Conservation (phyloP, 106 monocot species). For the Acanthochlamys bracteata region DNA sequence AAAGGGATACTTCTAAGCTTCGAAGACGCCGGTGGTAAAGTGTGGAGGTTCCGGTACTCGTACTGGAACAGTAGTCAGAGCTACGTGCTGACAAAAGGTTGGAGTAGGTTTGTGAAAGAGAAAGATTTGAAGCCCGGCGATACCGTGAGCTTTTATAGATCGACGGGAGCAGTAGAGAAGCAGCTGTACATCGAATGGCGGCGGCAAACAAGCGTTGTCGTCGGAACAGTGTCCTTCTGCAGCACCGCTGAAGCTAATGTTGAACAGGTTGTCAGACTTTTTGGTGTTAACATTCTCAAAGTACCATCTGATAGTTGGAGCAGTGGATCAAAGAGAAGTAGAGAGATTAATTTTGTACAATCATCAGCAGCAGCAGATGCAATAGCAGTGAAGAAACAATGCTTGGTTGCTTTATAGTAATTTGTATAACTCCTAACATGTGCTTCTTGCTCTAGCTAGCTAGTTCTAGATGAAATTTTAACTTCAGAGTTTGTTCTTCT, state of each 20-base stretch:
- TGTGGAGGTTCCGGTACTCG: constrained; percentile 79
- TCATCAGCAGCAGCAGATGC: neutral
- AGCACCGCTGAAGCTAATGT: neutral
- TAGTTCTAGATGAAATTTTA: no score
- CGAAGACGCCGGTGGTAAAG: constrained; percentile 58
- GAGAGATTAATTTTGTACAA: constrained; percentile 8
- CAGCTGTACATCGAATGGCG: constrained; percentile 38
- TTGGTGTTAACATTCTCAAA: constrained; percentile 38
- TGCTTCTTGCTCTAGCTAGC: no score
- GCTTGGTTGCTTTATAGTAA: constrained; percentile 3
- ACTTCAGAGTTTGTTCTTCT: no score
- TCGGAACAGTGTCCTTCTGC: no score
- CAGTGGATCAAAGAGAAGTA: constrained; percentile 5
- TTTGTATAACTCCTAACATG: neutral
- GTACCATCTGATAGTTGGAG: neutral
- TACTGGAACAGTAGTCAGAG: constrained; percentile 99
- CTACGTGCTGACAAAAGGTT: constrained; percentile 87
- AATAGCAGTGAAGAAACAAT: constrained; percentile 4
- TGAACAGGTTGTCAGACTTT: constrained; percentile 30
- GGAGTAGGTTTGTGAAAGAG: constrained; percentile 93
- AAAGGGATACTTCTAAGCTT: constrained; percentile 50
- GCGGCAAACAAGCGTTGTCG: neutral
- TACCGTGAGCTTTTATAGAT: constrained; percentile 30
- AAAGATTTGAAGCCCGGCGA: constrained; percentile 55
- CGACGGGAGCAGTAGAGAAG: constrained; percentile 15